Percentiles rank a stretch among this genome's conserved stretches.
Evolutionary conservation across 116 monocot genomes (phyloP).

Genomic region (Papilionanthe hybrid): DNA sequence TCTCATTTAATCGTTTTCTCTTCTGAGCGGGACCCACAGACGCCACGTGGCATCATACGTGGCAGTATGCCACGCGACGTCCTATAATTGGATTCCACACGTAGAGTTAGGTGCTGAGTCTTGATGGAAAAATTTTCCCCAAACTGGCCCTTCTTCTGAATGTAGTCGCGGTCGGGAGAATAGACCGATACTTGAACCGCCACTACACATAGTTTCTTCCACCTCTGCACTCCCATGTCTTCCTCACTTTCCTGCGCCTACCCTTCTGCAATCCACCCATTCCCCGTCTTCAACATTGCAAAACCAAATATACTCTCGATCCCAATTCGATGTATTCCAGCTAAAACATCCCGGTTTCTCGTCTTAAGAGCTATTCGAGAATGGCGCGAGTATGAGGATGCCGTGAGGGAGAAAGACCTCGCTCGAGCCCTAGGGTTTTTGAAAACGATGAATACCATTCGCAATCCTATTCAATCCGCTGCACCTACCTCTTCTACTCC

Average conservation of each 20-base stretch:
- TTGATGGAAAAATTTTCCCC: too few species aligned
- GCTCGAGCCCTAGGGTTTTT: conserved; percentile 83
- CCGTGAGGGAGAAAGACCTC: conserved; percentile 86
- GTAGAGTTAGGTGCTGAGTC: too few species aligned
- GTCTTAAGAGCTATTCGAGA: conserved; percentile 32
- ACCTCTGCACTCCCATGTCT: not conserved
- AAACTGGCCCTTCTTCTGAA: too few species aligned
- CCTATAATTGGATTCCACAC: too few species aligned
- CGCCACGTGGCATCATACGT: too few species aligned
- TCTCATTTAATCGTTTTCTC: too few species aligned
- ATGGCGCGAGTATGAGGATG: conserved; percentile 97
- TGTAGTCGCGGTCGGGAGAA: too few species aligned
- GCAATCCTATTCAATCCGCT: conserved; percentile 4
- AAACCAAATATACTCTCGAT: not conserved
- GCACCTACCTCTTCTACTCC: conserved; percentile 5
- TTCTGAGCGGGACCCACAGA: too few species aligned
- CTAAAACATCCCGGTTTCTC: not conserved
- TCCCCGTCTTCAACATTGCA: not conserved
- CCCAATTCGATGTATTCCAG: not conserved
- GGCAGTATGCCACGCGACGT: too few species aligned
- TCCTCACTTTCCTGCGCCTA: not conserved
- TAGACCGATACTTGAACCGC: too few species aligned
- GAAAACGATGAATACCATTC: conserved; percentile 31
- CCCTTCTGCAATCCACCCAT: not conserved
- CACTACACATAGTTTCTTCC: too few species aligned